Evolutionary conservation across 768 basidiomycete species (phyloP), one percentile per base, ranked within the genome.

Genomic region (Tylopilus plumbeoviolaceoides): DNA sequence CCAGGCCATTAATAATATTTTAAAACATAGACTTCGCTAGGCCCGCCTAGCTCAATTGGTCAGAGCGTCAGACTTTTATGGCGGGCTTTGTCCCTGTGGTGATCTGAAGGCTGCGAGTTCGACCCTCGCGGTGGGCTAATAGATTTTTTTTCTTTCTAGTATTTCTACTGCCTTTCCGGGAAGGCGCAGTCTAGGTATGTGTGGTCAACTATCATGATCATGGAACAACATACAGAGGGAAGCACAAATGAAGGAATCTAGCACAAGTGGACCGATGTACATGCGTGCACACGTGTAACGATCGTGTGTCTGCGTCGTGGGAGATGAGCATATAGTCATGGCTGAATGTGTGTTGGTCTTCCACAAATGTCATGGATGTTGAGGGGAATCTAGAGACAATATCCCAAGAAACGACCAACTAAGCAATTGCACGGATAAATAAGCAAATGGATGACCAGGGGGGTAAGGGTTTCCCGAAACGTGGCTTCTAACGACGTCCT

Each of bases 101-200:
- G 47, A 85, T 85, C 84, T 85, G 81, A 85, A 85, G 84, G 84
- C 81, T 85, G 84, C 84, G 84, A 83, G 84, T 85, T 85, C 84
- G 84, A 85, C 77, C 83, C 84, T 83, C 84, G 84, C 84, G 83
- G 82, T 84, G 83, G 84, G 83, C 83, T 84, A 81, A 18, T 28
- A 20, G 18, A 33, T 43, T 20, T 44, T 43, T 14, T 18, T 0
- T 4, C 10, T 30, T 25, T 35, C 23, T 30, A n/a, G n/a, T n/a
- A n/a, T n/a, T n/a, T n/a, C n/a, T n/a, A n/a, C n/a, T n/a, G n/a
- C n/a, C n/a, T n/a, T n/a, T n/a, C n/a, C n/a, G n/a, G n/a, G n/a
- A n/a, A n/a, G n/a, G n/a, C n/a, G n/a, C n/a, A n/a, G 47, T 65
- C 60, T 67, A 67, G 50, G 40, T 31, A 45, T 50, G 49, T 53